Percentiles rank a stretch among this genome's conserved stretches.
These are phyloP conservation scores for Diaporthe australafricana DNA, from an alignment of 2,329 filamentous ascomycete species.

Conservation along the genomic window DNA sequence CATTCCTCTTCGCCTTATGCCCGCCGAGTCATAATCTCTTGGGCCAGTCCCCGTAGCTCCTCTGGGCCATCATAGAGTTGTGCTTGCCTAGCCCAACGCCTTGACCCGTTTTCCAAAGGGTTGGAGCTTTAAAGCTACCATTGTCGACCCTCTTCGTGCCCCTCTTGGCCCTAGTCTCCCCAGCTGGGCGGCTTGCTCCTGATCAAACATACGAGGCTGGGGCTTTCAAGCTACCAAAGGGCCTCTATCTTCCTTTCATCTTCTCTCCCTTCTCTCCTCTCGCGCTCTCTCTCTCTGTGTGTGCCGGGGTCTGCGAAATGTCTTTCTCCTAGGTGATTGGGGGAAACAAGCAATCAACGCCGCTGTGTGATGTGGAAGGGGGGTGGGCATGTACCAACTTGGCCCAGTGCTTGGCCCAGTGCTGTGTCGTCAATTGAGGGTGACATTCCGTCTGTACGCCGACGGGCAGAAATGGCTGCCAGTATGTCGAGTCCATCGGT, in stretches of 20 bases:
- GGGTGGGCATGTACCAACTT: conserved; percentile 40
- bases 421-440: conserved; percentile 44
- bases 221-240: conserved; percentile 75
- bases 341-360: conserved; percentile 46
- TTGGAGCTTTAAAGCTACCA: conserved; percentile 63
- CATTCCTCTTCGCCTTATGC: not conserved
- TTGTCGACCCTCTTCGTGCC: conserved; percentile 54
- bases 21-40: not conserved
- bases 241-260: conserved; percentile 49
- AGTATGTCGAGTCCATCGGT: conserved; percentile 14
- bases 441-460: conserved; percentile 25
- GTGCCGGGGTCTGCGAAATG: conserved; percentile 26
- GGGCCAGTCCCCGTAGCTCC: not conserved
- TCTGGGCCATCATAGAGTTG: conserved; percentile 11
- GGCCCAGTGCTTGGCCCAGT: conserved; percentile 44
- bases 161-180: conserved; percentile 43
- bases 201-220: conserved; percentile 59
- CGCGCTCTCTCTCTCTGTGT: conserved; percentile 41
- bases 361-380: conserved; percentile 47
- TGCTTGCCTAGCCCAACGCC: conserved; percentile 27
- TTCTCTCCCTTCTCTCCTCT: conserved; percentile 15
- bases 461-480: conserved; percentile 17
- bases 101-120: conserved; percentile 44
- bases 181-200: conserved; percentile 29
- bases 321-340: conserved; percentile 31